These are phyloP conservation scores for Cladobotryum mycophilum DNA, from an alignment of 2,329 filamentous ascomycete genomes.

Conservation along the genomic window DNA sequence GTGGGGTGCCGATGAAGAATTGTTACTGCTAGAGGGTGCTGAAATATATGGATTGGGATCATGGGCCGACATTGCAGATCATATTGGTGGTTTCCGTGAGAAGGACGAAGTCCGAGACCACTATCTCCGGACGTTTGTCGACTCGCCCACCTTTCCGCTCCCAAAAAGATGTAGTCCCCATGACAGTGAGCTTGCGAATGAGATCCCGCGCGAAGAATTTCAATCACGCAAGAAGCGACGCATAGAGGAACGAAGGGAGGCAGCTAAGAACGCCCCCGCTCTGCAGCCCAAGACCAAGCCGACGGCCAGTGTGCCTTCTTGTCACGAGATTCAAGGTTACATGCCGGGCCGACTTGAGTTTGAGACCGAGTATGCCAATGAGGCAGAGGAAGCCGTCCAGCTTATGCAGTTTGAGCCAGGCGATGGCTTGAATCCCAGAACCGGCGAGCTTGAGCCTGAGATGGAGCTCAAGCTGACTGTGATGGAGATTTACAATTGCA, in stretches of 20 bases:
- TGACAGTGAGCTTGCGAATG: slow-evolving; percentile 70
- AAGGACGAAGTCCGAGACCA: slow-evolving; percentile 96
- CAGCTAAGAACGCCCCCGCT: slow-evolving; percentile 74
- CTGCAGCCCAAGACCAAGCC: slow-evolving; percentile 91
- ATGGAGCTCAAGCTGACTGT: slow-evolving; percentile 97
- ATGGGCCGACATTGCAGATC: slow-evolving; percentile 96
- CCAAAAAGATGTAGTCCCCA: slow-evolving; percentile 79
- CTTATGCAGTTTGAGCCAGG: slow-evolving; percentile 98
- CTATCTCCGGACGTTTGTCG: slow-evolving; percentile 81
- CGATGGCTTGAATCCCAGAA: slow-evolving; percentile 79
- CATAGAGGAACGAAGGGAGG: slow-evolving; percentile 87
- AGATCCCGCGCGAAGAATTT: slow-evolving; percentile 85
- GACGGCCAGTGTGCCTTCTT: slow-evolving; percentile 88
- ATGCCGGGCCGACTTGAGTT: slow-evolving; percentile 98
- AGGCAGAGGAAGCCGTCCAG: slow-evolving; percentile 96
- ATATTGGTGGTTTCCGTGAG: slow-evolving; percentile 89
- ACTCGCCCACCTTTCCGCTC: slow-evolving; percentile 77
- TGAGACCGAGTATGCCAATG: slow-evolving; percentile 95
- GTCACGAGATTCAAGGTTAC: slow-evolving; percentile 96
- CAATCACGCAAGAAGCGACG: slow-evolving; percentile 86
- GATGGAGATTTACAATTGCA: slow-evolving; percentile 96
- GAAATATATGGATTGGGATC: slow-evolving; percentile 95
- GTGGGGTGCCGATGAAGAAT: slow-evolving; percentile 95
- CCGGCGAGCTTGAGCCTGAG: slow-evolving; percentile 84
- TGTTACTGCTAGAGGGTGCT: slow-evolving; percentile 86